Percentiles rank a stretch among this genome's conserved stretches.
Evolutionary conservation across 2,329 filamentous ascomycete species (phyloP).

Genomic region (Cylindrodendrum hubeiense): DNA sequence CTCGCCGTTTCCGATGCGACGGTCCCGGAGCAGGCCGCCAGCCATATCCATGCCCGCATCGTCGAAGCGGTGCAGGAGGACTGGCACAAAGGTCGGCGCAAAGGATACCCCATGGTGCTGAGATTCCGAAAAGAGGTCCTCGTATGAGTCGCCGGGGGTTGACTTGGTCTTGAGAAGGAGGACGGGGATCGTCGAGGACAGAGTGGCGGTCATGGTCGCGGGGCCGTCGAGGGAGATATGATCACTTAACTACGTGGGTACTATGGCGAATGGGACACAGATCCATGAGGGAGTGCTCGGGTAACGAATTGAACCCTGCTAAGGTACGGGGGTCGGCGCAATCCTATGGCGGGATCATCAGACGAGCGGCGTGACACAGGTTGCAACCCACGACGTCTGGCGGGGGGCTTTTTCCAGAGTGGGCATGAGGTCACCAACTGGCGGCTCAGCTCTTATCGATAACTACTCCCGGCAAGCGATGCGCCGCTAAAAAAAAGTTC

Average conservation of each 20-base stretch:
- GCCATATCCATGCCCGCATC: slow-evolving; percentile 69
- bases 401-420: slow-evolving; percentile 12
- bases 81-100: slow-evolving; percentile 78
- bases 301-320: neutral
- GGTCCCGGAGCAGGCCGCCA: slow-evolving; percentile 60
- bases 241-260: slow-evolving; percentile 19
- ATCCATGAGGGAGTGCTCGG: neutral
- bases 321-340: neutral
- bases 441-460: slow-evolving; percentile 12
- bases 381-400: neutral
- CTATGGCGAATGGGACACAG: slow-evolving; percentile 20
- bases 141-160: slow-evolving; percentile 77
- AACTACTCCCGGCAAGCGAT: slow-evolving; percentile 2
- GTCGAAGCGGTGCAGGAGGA: slow-evolving; percentile 78
- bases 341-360: neutral
- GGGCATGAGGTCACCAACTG: slow-evolving; percentile 10
- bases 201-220: slow-evolving; percentile 25
- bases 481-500: neutral
- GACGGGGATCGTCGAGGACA: slow-evolving; percentile 56
- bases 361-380: slow-evolving; percentile 3
- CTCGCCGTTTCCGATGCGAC: slow-evolving; percentile 53
- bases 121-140: slow-evolving; percentile 71
- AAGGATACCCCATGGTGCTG: slow-evolving; percentile 58
- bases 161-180: slow-evolving; percentile 85
- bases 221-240: neutral